phyloP scores from a whole-genome alignment of 129 eudicot species.

The Erigeron canadensis region DNA sequence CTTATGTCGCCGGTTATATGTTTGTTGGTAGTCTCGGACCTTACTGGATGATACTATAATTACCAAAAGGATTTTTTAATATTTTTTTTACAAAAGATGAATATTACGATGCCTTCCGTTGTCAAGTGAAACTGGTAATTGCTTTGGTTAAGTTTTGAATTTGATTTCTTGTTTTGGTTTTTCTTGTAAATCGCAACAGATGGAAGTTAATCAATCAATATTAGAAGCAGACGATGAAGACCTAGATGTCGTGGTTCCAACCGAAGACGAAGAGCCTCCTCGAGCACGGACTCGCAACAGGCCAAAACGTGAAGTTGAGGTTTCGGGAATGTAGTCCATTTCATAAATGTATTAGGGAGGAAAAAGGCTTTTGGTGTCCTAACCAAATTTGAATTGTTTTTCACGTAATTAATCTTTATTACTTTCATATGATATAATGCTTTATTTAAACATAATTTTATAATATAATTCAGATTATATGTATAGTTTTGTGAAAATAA shows the following conservation, averaged over 20 bases:
- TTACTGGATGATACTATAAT: not conserved
- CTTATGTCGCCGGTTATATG: too few relatives aligned
- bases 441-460: slow-evolving; percentile 26
- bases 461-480: slow-evolving; percentile 17
- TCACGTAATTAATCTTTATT: slow-evolving; percentile 5
- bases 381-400: slow-evolving; percentile 14
- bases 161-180: not conserved
- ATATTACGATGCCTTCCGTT: not conserved
- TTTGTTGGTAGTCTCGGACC: too few relatives aligned
- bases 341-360: slow-evolving; percentile 8
- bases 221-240: slow-evolving; percentile 59
- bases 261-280: slow-evolving; percentile 44
- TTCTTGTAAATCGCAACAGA: slow-evolving; percentile 40
- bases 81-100: not conserved
- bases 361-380: slow-evolving; percentile 12
- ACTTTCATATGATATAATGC: not conserved
- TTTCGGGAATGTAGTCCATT: slow-evolving; percentile 34
- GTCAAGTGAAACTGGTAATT: slow-evolving; percentile 12
- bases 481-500: slow-evolving; percentile 25
- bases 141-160: not conserved
- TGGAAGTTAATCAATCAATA: slow-evolving; percentile 68
- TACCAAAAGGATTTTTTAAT: not conserved
- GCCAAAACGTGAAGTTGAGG: slow-evolving; percentile 80
- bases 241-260: slow-evolving; percentile 27
- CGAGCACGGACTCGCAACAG: slow-evolving; percentile 70